Evolutionary conservation across 495 filamentous ascomycete genomes (phyloP).

Genomic region (Cetradonia linearis): DNA sequence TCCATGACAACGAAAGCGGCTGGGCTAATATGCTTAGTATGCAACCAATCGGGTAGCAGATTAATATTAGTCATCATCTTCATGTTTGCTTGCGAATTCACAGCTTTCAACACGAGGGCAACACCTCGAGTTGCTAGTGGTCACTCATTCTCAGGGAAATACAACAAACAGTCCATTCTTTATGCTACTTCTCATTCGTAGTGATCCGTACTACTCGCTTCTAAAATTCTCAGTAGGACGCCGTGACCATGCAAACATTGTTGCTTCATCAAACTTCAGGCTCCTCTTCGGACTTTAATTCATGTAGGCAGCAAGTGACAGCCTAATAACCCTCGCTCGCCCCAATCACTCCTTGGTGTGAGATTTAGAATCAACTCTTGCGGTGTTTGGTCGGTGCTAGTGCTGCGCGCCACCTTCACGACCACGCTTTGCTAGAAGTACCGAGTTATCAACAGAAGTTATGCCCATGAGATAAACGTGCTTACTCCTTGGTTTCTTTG

Average conservation of each 20-base stretch:
- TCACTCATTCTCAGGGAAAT: neutral
- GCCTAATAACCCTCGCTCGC: slow-evolving; percentile 75
- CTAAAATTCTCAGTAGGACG: neutral
- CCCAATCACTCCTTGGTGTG: slow-evolving; percentile 70
- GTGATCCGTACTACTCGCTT: neutral
- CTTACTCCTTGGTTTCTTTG: slow-evolving; percentile 84
- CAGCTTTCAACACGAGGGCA: neutral
- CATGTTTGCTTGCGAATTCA: neutral
- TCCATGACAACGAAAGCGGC: slow-evolving; percentile 1
- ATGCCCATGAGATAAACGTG: slow-evolving; percentile 18
- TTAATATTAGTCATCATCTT: neutral
- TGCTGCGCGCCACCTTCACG: slow-evolving; percentile 56
- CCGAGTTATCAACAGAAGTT: slow-evolving; percentile 16
- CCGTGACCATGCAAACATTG: slow-evolving; percentile 3
- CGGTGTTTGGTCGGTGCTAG: slow-evolving; percentile 5
- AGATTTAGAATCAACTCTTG: slow-evolving; percentile 59
- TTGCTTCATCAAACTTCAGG: neutral
- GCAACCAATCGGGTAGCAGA: neutral
- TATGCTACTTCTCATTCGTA: neutral
- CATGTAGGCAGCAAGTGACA: slow-evolving; percentile 76
- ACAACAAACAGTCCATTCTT: neutral
- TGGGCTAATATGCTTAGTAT: neutral
- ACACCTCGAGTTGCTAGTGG: neutral
- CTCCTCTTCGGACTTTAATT: slow-evolving; percentile 8
- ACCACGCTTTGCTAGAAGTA: slow-evolving; percentile 49